Evolutionary conservation across 2,329 filamentous ascomycete genomes (phyloP), one percentile per base, ranked within the genome.

Genomic region (Monosporascus ibericus): DNA sequence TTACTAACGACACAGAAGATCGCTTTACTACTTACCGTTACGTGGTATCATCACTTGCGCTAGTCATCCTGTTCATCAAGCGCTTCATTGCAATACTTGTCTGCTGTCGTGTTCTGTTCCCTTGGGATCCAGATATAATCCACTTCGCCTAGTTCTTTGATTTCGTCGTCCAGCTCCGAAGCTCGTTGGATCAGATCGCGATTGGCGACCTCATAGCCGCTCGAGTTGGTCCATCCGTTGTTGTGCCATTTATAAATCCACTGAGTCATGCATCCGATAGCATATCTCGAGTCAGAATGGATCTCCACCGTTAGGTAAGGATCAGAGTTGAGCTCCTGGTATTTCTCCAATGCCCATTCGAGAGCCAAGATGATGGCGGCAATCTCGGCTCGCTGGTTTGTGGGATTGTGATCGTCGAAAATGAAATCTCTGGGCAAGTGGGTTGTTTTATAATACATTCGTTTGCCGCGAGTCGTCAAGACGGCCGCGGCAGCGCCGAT

Each of bases 321-420:
- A 4, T 27, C 5, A 1, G 7, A 6, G 8, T 57, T 0, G 3
- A 70, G 55, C 3, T 59, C 38, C 0, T 58, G 0, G 38, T 60
- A 61, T 49, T 52, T 63, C 15, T 65, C 44, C 36, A 81, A 54
- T 8, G 76, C 78, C 50, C 76, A 63, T 17, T 73, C 66, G 30
- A 82, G 68, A 18, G 70, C 79, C 40, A 81, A 49, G 42, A 81
- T 75, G 50, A 70, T 60, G 39, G 66, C 68, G 1, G 51, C 51
- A 18, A 73, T 54, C 51, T 74, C 69, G 9, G 70, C 69, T 50
- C 68, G 57, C 53, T 70, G 68, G 49, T 62, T 71, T 3, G 70
- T 71, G 6, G 62, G 60, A 3, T 1, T 7, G 36, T 30, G 1
- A 58, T 55, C 6, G 22, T 22, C 22, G 4, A 22, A 22, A 22